phyloP scores from a whole-genome alignment of 192 early-diverging fungal genomes.

The Physocladia obscura region DNA sequence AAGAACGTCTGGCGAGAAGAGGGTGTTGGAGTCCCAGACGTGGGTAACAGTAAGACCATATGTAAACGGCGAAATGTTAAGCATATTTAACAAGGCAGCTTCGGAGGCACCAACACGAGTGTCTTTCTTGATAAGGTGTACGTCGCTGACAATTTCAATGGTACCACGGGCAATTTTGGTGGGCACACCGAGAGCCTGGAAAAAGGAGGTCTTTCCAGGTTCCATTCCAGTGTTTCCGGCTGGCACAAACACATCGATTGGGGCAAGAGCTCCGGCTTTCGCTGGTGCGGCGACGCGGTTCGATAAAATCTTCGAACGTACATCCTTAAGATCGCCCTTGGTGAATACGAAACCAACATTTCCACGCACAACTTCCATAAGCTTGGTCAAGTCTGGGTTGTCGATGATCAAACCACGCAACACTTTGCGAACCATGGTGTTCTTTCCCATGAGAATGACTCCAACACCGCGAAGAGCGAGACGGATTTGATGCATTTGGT shows the following conservation, averaged over 20 bases:
- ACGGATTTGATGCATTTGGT: slow-evolving; percentile 99
- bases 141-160: slow-evolving; percentile 98
- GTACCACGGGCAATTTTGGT: slow-evolving; percentile 99
- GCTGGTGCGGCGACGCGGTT: slow-evolving; percentile 98
- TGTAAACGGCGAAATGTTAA: slow-evolving; percentile 99
- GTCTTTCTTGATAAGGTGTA: slow-evolving; percentile 86
- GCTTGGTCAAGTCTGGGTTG: slow-evolving; percentile 82
- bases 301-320: slow-evolving; percentile 83
- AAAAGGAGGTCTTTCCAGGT: slow-evolving; percentile 99
- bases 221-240: slow-evolving; percentile 99
- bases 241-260: slow-evolving; percentile 88
- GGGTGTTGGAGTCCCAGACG: slow-evolving; percentile 89
- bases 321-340: slow-evolving; percentile 92
- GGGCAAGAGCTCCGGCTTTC: slow-evolving; percentile 92
- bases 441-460: slow-evolving; percentile 99
- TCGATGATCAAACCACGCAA: slow-evolving; percentile 58
- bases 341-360: slow-evolving; percentile 99
- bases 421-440: slow-evolving; percentile 94
- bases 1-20: slow-evolving; percentile 83
- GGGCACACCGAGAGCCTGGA: slow-evolving; percentile 99
- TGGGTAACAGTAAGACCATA: slow-evolving; percentile 94
- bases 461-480: slow-evolving; percentile 81
- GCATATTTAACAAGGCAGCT: slow-evolving; percentile 97
- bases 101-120: slow-evolving; percentile 97
- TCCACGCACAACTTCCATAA: slow-evolving; percentile 82